Conservation (phyloP, 208 protist genomes). For the Histomonas meleagridis region DNA sequence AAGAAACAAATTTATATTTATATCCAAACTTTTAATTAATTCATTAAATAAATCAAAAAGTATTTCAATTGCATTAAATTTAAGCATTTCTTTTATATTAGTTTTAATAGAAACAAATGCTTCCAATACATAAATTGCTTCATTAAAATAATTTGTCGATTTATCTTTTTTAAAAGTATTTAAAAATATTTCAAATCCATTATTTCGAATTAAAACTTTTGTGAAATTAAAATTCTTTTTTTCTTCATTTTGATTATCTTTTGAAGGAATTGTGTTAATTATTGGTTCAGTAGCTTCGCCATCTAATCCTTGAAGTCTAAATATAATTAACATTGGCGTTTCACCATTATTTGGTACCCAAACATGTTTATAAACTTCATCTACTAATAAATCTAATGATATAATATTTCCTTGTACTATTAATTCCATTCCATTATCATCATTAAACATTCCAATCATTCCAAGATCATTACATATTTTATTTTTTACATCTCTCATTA, state of each 20-base stretch:
- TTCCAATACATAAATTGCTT: neutral
- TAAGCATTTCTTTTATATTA: neutral
- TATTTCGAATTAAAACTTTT: neutral
- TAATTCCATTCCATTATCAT: neutral
- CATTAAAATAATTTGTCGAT: neutral
- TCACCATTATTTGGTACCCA: neutral
- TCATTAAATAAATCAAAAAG: neutral
- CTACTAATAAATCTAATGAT: neutral
- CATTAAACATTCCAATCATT: neutral
- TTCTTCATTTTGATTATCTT: neutral
- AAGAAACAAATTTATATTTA: neutral
- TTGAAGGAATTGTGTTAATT: neutral
- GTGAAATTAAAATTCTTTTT: neutral
- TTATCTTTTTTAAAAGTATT: neutral
- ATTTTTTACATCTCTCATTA: constrained; percentile 11
- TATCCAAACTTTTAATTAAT: neutral
- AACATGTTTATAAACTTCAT: constrained; percentile 32
- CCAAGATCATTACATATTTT: neutral
- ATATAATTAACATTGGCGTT: neutral
- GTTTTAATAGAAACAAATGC: neutral
- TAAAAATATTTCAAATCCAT: neutral
- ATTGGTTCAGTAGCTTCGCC: constrained; percentile 18
- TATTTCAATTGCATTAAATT: neutral
- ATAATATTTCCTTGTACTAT: constrained; percentile 6
- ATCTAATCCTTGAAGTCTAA: constrained; percentile 14